Evolutionary conservation across 1,284 basidiomycete species (phyloP), one percentile per base, ranked within the genome.

Genomic region (Microbotryomycetes sp.): DNA sequence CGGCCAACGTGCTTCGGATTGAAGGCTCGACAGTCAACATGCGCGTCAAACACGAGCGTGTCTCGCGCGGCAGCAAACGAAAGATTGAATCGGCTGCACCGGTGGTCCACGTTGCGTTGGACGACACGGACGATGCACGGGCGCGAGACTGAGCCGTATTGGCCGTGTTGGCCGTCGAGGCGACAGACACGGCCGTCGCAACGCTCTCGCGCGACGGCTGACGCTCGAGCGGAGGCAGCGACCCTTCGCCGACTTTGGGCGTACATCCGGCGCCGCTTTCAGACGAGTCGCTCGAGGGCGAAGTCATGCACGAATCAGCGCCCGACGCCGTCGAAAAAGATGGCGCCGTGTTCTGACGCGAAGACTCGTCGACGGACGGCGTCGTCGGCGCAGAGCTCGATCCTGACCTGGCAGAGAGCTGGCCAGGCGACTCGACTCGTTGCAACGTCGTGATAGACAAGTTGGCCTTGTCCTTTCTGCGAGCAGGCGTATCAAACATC

Each of bases 71-170:
- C 23, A 98, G 80, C 5, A 98, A 81, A n/a, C 92, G 84, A 82
- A 98, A 98, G 73, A 98, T 96, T 30, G 89, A 92, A 76, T 98
- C 94, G n/a, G 90, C 87, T 7, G 89, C 89, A 47, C 87, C 89
- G 9, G 78, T 81, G 74, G 87, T 81, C 81, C 85, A 87, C n/a
- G 91, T 90, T 58, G 81, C 77, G 66, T 87, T 81, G 18, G 75
- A 71, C 71, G 65, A 85, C 79, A 59, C 77, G 72, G 64, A 65
- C 28, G 49, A 52, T 23, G 55, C 54, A 3, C 68, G 59, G 15
- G 41, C 52, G 15, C 66, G 58, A 4, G 45, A 52, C 23, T 28
- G 11, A 18, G 45, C 15, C 28, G 31, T n/a, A 21, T 30, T 31
- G 35, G n/a, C 21, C 15, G 53, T 27, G 21, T 29, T 27, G n/a